Conservation (phyloP, 768 basidiomycete species). For the Sutorius australiensis region DNA sequence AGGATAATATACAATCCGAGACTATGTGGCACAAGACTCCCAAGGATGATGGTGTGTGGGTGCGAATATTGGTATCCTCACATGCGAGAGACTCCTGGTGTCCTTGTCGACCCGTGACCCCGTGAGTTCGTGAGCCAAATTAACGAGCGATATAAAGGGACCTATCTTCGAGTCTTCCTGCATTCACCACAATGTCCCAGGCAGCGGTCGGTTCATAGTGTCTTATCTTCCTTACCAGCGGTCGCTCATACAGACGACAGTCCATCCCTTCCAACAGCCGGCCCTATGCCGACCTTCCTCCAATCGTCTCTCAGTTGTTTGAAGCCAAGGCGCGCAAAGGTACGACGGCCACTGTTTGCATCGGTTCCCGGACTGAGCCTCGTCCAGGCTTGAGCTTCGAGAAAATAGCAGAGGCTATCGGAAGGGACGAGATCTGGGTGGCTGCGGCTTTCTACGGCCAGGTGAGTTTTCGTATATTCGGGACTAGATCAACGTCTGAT, state of each 20-base stretch:
- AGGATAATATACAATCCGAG: slow-evolving; percentile 5
- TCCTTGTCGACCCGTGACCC: slow-evolving; percentile 1
- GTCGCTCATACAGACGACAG: slow-evolving; percentile 22
- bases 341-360: slow-evolving; percentile 11
- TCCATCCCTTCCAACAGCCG: slow-evolving; percentile 39
- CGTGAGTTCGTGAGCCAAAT: slow-evolving; percentile 8
- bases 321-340: slow-evolving; percentile 69
- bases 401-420: slow-evolving; percentile 59
- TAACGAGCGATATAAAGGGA: slow-evolving; percentile 15
- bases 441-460: slow-evolving; percentile 82
- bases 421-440: slow-evolving; percentile 77
- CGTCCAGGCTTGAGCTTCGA: slow-evolving; percentile 62
- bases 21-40: neutral
- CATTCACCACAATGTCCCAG: slow-evolving; percentile 34
- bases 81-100: neutral
- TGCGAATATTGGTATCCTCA: neutral
- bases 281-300: slow-evolving; percentile 51
- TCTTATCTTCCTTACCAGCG: neutral
- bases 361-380: neutral
- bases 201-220: slow-evolving; percentile 30
- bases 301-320: slow-evolving; percentile 47
- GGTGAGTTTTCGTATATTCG: slow-evolving; percentile 34
- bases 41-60: slow-evolving; percentile 3
- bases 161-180: neutral
- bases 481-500: neutral